A percentile compares a stretch with the other conserved stretches of the same genome.
phyloP scores from a whole-genome alignment of 257 asterid species.

The Nyctanthes arbortristis region DNA sequence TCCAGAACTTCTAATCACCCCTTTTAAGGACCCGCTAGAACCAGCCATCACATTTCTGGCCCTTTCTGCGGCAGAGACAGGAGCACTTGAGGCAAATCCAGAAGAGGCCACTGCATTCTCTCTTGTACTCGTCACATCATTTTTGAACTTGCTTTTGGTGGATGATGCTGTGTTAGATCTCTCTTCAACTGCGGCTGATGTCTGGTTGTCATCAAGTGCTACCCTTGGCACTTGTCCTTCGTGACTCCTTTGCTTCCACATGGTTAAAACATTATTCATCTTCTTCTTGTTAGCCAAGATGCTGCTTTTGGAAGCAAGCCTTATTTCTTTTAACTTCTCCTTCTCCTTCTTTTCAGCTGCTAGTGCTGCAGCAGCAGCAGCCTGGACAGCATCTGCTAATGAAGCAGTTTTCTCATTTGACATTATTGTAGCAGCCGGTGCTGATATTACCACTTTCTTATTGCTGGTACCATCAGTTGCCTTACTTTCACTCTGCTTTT shows the following conservation, averaged over 20 bases:
- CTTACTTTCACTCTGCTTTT: constrained; percentile 56
- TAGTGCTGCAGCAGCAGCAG: constrained; percentile 96
- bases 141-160: constrained; percentile 54
- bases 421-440: constrained; percentile 88
- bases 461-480: constrained; percentile 52
- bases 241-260: constrained; percentile 98
- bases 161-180: constrained; percentile 49
- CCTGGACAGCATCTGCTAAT: constrained; percentile 91
- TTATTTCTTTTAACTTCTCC: constrained; percentile 83
- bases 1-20: constrained; percentile 90
- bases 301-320: constrained; percentile 89
- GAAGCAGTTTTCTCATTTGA: constrained; percentile 78
- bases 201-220: constrained; percentile 63
- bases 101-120: constrained; percentile 40
- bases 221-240: constrained; percentile 95
- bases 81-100: constrained; percentile 38
- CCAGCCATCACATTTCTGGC: constrained; percentile 45
- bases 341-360: constrained; percentile 98
- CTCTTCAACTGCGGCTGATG: constrained; percentile 49
- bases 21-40: constrained; percentile 74
- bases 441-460: constrained; percentile 81
- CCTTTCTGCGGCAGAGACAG: constrained; percentile 54
- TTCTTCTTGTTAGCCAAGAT: constrained; percentile 93
- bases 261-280: constrained; percentile 88
- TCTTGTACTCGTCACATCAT: constrained; percentile 39